Evolutionary conservation across 2,329 filamentous ascomycete genomes (phyloP).

Genomic region (Botrytis fabae): DNA sequence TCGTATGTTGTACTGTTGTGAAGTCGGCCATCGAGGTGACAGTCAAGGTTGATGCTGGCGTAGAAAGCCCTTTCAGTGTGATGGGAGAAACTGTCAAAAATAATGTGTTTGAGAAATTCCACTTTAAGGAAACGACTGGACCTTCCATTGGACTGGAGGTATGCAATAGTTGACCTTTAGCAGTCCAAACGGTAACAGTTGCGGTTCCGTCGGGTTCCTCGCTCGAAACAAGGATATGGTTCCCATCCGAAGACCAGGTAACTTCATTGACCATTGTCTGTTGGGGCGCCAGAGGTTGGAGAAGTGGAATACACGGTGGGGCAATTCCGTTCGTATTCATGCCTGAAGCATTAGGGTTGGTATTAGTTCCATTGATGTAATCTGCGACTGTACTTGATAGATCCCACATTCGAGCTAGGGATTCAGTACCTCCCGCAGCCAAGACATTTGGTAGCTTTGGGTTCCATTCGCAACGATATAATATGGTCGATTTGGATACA

Average conservation of each 20-base stretch:
- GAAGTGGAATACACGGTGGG: constrained; percentile 46
- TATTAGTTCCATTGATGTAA: constrained; percentile 16
- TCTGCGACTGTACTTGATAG: constrained; percentile 54
- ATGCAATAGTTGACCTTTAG: constrained; percentile 53
- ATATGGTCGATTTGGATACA: constrained; percentile 47
- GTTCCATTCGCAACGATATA: constrained; percentile 70
- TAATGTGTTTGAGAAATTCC: constrained; percentile 57
- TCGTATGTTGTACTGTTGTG: constrained; percentile 45
- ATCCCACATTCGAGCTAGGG: constrained; percentile 69
- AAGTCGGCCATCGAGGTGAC: constrained; percentile 45
- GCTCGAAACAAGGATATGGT: constrained; percentile 57
- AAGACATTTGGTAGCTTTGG: constrained; percentile 63
- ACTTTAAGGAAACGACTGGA: constrained; percentile 62
- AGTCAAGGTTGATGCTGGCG: constrained; percentile 53
- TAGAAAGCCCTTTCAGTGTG: constrained; percentile 48
- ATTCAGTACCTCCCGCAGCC: constrained; percentile 68
- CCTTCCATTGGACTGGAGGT: constrained; percentile 58
- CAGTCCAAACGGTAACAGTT: constrained; percentile 56
- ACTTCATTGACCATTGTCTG: constrained; percentile 58
- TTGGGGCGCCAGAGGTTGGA: constrained; percentile 54
- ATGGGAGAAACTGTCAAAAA: constrained; percentile 57
- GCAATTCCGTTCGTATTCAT: constrained; percentile 27
- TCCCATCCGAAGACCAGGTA: constrained; percentile 60
- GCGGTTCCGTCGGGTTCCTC: constrained; percentile 52
- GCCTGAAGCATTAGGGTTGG: neutral